Evolutionary conservation across 2,329 filamentous ascomycete species (phyloP), one percentile per base, ranked within the genome.

Genomic region (Fusarium phyllophilum): DNA sequence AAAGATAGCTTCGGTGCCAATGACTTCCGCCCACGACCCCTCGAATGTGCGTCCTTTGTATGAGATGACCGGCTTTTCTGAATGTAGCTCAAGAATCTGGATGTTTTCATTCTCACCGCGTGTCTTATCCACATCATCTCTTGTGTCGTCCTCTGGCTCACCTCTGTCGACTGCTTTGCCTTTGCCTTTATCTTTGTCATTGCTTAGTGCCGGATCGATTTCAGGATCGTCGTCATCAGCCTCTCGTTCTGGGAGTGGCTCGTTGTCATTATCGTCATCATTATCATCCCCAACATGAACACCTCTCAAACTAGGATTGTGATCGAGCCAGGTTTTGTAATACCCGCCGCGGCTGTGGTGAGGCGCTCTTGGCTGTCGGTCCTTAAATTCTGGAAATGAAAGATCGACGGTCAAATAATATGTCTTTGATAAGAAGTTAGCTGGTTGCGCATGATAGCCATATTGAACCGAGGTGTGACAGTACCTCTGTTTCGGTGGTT

Each of bases 1-100:
- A 77, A 98, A 92, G 46, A 97, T 89, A 73, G 95, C 85, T 75
- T 97, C 94, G 0, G 95, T 97, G 41, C 96, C 96, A 48, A 97
- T 89, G 68, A 94, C 92, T 70, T 93, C 90, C 17, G 90, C 89
- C 96, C 96, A 98, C 51, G 90, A 85, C 73, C 94, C 96, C 72
- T 90, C 91, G 79, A 95, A 96, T 29, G 97, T 85, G 70, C 92
- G 89, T 36, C 93, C 93, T 66, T 92, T 89, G 82, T 97, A 97
- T 29, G 93, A 92, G 67, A 97, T 87, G 34, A 97, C 85, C 0
- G 96, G 96, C 55, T 93, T 92, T 6, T 84, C 78, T 3, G 92
- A 92, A 81, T 97, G 93, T 8, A 98, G 86, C 34, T 94, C 94
- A n/a, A 96, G 86, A 57, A 98, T 91, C 79, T 97, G 94, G 11